Conservation (phyloP, 208 protist genomes). For the Acanthamoeba sp. region DNA sequence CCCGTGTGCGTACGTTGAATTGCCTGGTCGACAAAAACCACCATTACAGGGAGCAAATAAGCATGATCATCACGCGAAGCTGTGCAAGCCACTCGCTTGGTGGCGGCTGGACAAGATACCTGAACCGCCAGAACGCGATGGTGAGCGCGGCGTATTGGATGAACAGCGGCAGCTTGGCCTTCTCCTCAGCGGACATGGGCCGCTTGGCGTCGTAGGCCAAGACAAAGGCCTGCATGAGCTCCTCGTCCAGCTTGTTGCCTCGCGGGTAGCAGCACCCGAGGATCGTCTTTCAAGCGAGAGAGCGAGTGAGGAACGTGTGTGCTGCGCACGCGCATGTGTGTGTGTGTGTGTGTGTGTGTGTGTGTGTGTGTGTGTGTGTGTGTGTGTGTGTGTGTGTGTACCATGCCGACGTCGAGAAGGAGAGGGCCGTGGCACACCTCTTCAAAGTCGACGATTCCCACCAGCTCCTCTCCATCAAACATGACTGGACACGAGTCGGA, state of each 20-base stretch:
- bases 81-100: no score
- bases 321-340: no score
- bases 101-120: not conserved
- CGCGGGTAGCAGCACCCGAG: constrained; percentile 56
- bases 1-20: constrained; percentile 29
- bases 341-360: no score
- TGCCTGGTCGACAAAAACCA: not conserved
- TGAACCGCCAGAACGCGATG: constrained; percentile 62
- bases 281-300: not conserved
- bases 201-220: constrained; percentile 15
- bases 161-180: not conserved
- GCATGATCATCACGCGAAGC: no score
- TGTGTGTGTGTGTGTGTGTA: not conserved
- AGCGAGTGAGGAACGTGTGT: not conserved
- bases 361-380: no score
- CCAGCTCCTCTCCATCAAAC: constrained; percentile 21
- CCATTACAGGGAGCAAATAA: no score
- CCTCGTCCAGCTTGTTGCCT: constrained; percentile 22
- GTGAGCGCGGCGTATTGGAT: constrained; percentile 42
- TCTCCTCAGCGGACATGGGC: not conserved
- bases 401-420: constrained; percentile 59
- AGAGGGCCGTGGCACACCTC: constrained; percentile 27
- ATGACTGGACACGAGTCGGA: not conserved
- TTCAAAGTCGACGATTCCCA: constrained; percentile 70
- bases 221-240: not conserved